Base-by-base conservation (phyloP, 139 green algal genomes). In the Chlamydomonas sp. region DNA sequence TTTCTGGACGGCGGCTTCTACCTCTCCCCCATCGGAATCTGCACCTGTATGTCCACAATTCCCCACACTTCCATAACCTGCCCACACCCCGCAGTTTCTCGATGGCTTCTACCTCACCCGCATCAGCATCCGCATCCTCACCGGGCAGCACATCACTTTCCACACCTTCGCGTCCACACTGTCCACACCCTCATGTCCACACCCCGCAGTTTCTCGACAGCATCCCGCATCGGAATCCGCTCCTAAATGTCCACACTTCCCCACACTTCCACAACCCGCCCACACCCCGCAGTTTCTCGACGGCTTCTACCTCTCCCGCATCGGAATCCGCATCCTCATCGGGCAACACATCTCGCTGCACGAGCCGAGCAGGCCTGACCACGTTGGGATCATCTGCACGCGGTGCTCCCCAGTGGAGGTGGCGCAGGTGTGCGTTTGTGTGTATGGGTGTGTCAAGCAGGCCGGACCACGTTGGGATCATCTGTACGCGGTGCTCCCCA, bases 1-100 rank as follows among this genome's bases (percentile, higher is more conserved):
- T 98, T 99, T 74, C 69, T 99, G 31, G 94, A 99, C 75, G 85
- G n/a, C n/a, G n/a, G 88, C 63, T 96, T 99, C 77, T 99, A 98
- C 84, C 86, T 98, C 60, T 92, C 78, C 35, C 87, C 94, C 43
- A 98, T 99, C 48, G 94, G 94, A 62, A 97, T 99, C 60, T 91
- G 94, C 67, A 97, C 98, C 75, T n/a, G n/a, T n/a, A n/a, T n/a
- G n/a, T n/a, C n/a, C n/a, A n/a, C n/a, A n/a, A n/a, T n/a, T n/a
- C n/a, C n/a, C n/a, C n/a, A n/a, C n/a, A n/a, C n/a, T n/a, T n/a
- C n/a, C n/a, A n/a, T n/a, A n/a, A n/a, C n/a, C n/a, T n/a, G n/a
- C n/a, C n/a, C n/a, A 99, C 68, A 96, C 98, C 63, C 95, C 98
- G 75, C 87, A 95, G 69, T 98, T 99, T 75, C 70, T 99, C 35